These are phyloP conservation scores for Ascochyta fabae DNA, from an alignment of 2,329 filamentous ascomycete species.

Conservation along the genomic window DNA sequence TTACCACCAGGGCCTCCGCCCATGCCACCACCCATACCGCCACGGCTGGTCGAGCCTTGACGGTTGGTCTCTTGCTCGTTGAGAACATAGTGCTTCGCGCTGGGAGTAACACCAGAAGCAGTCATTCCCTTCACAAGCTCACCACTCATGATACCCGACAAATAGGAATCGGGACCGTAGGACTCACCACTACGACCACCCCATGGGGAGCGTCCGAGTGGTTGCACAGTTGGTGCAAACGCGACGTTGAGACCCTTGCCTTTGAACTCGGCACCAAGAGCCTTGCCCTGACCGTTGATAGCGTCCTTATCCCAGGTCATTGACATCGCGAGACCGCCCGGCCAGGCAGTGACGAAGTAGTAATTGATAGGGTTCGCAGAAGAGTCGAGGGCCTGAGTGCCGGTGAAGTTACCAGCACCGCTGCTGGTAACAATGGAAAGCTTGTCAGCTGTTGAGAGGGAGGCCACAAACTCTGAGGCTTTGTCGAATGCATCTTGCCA, in stretches of 20 bases:
- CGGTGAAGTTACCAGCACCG: slow-evolving; percentile 15
- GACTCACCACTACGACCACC: slow-evolving; percentile 29
- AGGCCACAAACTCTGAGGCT: slow-evolving; percentile 46
- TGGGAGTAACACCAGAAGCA: slow-evolving; percentile 52
- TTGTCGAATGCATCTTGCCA: slow-evolving; percentile 35
- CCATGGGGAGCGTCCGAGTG: slow-evolving; percentile 35
- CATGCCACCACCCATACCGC: slow-evolving; percentile 6
- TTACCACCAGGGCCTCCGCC: slow-evolving; percentile 2
- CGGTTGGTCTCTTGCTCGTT: slow-evolving; percentile 17
- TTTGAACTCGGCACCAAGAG: slow-evolving; percentile 26
- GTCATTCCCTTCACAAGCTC: slow-evolving; percentile 17
- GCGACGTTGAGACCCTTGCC: slow-evolving; percentile 34
- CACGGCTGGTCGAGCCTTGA: slow-evolving; percentile 4
- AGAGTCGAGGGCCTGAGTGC: slow-evolving; percentile 12
- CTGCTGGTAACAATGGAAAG: slow-evolving; percentile 42
- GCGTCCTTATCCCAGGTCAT: slow-evolving; percentile 34
- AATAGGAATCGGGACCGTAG: slow-evolving; percentile 31
- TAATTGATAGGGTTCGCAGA: slow-evolving; percentile 18
- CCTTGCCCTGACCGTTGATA: slow-evolving; percentile 18
- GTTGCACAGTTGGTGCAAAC: slow-evolving; percentile 31
- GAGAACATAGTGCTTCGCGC: slow-evolving; percentile 52
- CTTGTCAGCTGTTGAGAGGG: slow-evolving; percentile 49
- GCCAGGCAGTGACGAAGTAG: slow-evolving; percentile 36
- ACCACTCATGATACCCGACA: slow-evolving; percentile 19
- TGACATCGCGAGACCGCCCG: slow-evolving; percentile 29